Percentiles rank a stretch among this genome's conserved stretches.
phyloP scores from a whole-genome alignment of 169 alveolate species.

The Plasmodium cynomolgi region DNA sequence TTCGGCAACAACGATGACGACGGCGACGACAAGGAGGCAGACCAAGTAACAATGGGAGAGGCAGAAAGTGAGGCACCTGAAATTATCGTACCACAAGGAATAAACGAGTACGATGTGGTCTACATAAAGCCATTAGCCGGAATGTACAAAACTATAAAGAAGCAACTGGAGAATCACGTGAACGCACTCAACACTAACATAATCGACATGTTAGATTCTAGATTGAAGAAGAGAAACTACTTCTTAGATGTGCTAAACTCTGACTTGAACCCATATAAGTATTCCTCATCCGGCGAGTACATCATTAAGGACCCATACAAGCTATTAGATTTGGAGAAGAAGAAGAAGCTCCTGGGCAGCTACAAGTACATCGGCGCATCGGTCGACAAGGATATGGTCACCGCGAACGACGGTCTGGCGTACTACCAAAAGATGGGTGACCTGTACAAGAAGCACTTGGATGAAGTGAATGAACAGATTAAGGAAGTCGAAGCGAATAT shows the following conservation, averaged over 20 bases:
- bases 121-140: slow-evolving; percentile 36
- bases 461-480: not conserved
- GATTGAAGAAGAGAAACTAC: slow-evolving; percentile 26
- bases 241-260: not conserved
- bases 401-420: not conserved
- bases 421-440: slow-evolving; percentile 5
- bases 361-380: slow-evolving; percentile 6
- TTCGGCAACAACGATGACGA: not conserved
- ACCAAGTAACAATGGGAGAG: slow-evolving; percentile 13
- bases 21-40: not conserved
- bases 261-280: slow-evolving; percentile 27
- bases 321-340: slow-evolving; percentile 20
- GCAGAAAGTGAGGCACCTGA: not conserved
- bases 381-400: slow-evolving; percentile 6
- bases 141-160: slow-evolving; percentile 14
- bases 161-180: slow-evolving; percentile 6
- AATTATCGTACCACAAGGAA: not conserved
- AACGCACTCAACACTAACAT: not conserved
- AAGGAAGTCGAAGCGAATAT: not conserved
- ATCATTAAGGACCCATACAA: slow-evolving; percentile 50
- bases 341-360: not conserved
- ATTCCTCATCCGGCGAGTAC: not conserved
- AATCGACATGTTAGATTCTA: not conserved
- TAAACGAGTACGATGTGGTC: not conserved
- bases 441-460: not conserved